A percentile compares a stretch with the other conserved stretches of the same genome.
Evolutionary conservation across 2,329 filamentous ascomycete genomes (phyloP).

Genomic region (Zymoseptoria tritici): DNA sequence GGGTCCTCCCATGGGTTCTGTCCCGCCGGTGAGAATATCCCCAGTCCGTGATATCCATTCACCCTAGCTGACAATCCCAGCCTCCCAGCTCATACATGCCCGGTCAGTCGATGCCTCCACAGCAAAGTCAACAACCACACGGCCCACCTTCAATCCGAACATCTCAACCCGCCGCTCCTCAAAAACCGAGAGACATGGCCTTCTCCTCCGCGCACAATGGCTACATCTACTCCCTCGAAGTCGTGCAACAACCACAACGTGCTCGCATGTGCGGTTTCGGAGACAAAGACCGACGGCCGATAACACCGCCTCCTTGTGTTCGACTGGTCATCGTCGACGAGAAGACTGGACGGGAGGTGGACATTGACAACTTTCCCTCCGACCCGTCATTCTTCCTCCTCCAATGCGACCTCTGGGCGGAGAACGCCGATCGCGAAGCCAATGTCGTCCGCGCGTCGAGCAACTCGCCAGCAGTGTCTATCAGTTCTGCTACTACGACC

Average conservation of each 20-base stretch:
- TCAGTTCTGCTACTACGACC: conserved; percentile 70
- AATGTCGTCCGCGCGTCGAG: conserved; percentile 61
- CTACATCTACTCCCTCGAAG: conserved; percentile 33
- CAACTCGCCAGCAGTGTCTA: conserved; percentile 59
- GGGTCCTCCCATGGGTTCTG: conserved; percentile 8
- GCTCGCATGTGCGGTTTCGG: conserved; percentile 99
- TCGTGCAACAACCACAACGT: conserved; percentile 84
- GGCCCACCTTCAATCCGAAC: background rate
- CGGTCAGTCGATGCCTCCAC: conserved; percentile 11
- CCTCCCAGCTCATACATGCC: conserved; percentile 8
- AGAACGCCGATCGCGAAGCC: conserved; percentile 53
- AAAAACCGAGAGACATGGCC: conserved; percentile 1
- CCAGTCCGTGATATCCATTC: conserved; percentile 4
- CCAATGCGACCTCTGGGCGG: conserved; percentile 62
- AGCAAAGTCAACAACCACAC: background rate
- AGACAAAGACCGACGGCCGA: conserved; percentile 95
- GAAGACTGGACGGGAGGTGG: conserved; percentile 68
- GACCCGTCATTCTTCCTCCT: conserved; percentile 49
- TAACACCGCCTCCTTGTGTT: conserved; percentile 91
- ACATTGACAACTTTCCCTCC: conserved; percentile 64
- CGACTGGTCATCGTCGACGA: conserved; percentile 71
- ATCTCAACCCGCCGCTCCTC: background rate
- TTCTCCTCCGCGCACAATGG: conserved; percentile 10
- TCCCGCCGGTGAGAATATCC: conserved; percentile 9
- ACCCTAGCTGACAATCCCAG: conserved; percentile 14